A percentile compares a stretch with the other conserved stretches of the same genome.
phyloP scores from a whole-genome alignment of 345 rosid genomes.

The Camelina laxa region DNA sequence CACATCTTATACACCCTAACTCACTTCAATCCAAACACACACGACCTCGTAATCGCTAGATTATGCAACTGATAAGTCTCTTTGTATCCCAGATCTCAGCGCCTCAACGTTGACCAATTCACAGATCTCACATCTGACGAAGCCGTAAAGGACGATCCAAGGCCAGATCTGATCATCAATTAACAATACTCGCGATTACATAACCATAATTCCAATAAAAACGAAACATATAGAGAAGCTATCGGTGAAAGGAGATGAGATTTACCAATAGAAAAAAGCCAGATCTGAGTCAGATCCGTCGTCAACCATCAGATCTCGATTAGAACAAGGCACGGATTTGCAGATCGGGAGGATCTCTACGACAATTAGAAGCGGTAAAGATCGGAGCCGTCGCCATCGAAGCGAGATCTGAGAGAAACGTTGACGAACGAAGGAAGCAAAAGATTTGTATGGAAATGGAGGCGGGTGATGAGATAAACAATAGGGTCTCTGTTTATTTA shows the following conservation, averaged over 20 bases:
- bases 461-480: not conserved
- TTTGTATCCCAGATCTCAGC: not conserved
- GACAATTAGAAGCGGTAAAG: no score
- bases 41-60: no score
- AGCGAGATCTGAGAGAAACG: constrained; percentile 29
- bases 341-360: constrained; percentile 32
- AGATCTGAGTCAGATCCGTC: constrained; percentile 8
- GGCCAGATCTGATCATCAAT: not conserved
- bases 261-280: not conserved
- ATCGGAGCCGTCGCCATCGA: not conserved
- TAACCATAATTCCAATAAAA: accelerated
- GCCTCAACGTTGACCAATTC: not conserved
- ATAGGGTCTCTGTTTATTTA: constrained; percentile 5
- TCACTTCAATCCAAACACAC: constrained; percentile 2
- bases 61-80: not conserved
- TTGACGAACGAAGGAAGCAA: not conserved
- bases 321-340: not conserved
- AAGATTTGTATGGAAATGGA: no score
- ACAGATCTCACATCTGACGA: not conserved
- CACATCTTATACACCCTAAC: constrained; percentile 53
- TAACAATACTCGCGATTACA: not conserved
- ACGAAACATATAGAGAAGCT: no score
- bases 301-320: not conserved
- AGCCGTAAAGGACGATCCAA: not conserved
- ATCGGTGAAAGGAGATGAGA: not conserved